Percentiles rank a stretch among this genome's conserved stretches.
phyloP scores from a whole-genome alignment of 108 stramenopile species.

The Fistulifera pelliculosa region DNA sequence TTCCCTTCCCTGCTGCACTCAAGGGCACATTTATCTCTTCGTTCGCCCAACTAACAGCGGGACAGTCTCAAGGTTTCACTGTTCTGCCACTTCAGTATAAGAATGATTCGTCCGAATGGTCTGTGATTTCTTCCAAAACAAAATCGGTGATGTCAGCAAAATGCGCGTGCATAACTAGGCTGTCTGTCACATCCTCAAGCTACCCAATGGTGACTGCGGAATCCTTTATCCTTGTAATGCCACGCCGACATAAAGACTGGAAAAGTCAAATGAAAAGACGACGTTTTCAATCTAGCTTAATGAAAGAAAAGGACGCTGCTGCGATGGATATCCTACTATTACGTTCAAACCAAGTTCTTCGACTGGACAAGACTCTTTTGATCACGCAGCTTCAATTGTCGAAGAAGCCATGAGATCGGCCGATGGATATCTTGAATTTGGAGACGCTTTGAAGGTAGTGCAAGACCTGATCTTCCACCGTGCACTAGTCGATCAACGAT shows the following conservation, averaged over 20 bases:
- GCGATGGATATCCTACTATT: constrained; percentile 18
- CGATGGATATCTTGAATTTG: constrained; percentile 11
- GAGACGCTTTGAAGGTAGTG: constrained; percentile 19
- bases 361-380: constrained; percentile 23
- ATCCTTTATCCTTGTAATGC: constrained; percentile 14
- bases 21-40: not conserved
- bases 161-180: not conserved
- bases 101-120: no score
- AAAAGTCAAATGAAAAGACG: not conserved
- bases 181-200: not conserved
- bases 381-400: constrained; percentile 25
- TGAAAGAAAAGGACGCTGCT: constrained; percentile 20
- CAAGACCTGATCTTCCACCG: constrained; percentile 15
- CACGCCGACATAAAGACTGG: constrained; percentile 10
- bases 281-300: not conserved
- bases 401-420: constrained; percentile 15
- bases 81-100: no score
- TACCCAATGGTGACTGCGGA: not conserved
- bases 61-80: constrained; percentile 13
- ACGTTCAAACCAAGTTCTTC: constrained; percentile 21
- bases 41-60: constrained; percentile 20
- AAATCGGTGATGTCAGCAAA: not conserved
- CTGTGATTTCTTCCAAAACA: no score
- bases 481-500: constrained; percentile 18
- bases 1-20: not conserved